phyloP scores from a whole-genome alignment of 2,329 filamentous ascomycete species.

The Akanthomyces lecanii region DNA sequence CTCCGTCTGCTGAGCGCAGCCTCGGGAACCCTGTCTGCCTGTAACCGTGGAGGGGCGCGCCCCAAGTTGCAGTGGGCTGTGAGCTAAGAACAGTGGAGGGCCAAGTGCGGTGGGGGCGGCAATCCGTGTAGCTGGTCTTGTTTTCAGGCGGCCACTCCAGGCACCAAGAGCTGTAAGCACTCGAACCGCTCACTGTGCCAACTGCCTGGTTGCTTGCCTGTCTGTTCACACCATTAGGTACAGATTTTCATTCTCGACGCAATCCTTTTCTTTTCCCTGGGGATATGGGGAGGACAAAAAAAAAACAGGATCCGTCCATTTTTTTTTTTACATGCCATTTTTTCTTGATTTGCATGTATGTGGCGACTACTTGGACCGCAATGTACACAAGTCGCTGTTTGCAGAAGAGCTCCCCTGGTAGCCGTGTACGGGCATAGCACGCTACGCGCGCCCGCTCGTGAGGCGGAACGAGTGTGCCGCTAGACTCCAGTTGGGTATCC shows the following conservation, averaged over 20 bases:
- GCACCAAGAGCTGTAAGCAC: too few species aligned
- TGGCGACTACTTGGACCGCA: neutral
- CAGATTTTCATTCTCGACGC: neutral
- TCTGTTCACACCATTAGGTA: neutral
- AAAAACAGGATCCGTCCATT: neutral
- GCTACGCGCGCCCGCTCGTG: too few species aligned
- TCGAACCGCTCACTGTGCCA: too few species aligned
- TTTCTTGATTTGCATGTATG: neutral
- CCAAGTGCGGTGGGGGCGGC: neutral
- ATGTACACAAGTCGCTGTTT: too few species aligned
- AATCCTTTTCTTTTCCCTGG: neutral
- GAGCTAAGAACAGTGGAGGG: neutral
- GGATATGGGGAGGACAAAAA: too few species aligned
- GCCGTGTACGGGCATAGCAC: too few species aligned
- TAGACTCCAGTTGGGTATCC: neutral
- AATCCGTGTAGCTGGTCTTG: neutral
- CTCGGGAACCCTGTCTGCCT: conserved; percentile 1
- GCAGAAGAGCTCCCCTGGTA: too few species aligned
- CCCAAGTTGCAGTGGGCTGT: neutral
- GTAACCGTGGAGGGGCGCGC: conserved; percentile 1
- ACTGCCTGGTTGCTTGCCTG: too few species aligned
- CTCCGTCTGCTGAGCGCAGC: neutral
- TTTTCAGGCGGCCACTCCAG: neutral
- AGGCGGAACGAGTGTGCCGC: too few species aligned
- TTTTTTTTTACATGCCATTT: neutral